Evolutionary conservation across 352 stramenopile genomes (phyloP).

Genomic region (Phytopythium kandeliae): DNA sequence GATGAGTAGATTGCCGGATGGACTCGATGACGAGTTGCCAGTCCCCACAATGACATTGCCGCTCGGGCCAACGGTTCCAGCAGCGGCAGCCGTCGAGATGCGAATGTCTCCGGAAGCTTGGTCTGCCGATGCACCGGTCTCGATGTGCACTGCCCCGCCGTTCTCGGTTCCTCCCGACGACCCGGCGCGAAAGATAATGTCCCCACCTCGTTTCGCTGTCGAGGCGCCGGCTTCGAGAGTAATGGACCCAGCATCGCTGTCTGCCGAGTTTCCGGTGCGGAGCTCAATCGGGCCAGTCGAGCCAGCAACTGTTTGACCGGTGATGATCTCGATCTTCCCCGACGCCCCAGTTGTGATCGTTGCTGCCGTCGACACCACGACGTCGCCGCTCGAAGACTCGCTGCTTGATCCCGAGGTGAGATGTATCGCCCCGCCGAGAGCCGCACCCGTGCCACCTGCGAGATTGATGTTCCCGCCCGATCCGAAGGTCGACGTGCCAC

Average conservation of each 20-base stretch:
- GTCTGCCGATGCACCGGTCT: conserved; percentile 29
- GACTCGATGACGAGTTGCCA: conserved; percentile 29
- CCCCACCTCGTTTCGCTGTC: conserved; percentile 21
- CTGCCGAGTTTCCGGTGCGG: conserved; percentile 27
- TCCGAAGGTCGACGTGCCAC: conserved; percentile 55
- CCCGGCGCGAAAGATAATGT: conserved; percentile 23
- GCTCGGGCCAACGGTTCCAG: conserved; percentile 27
- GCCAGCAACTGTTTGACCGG: conserved; percentile 14
- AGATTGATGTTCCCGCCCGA: conserved; percentile 58
- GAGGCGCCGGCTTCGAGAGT: conserved; percentile 30
- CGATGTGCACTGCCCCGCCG: conserved; percentile 42
- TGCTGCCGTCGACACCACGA: conserved; percentile 28
- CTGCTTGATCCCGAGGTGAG: conserved; percentile 33
- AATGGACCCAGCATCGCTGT: conserved; percentile 21
- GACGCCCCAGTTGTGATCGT: conserved; percentile 14
- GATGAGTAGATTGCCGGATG: conserved; percentile 40
- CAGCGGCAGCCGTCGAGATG: conserved; percentile 30
- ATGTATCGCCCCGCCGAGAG: conserved; percentile 44
- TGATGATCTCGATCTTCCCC: conserved; percentile 26
- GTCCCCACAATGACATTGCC: conserved; percentile 44
- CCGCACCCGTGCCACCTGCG: conserved; percentile 28
- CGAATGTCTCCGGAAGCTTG: conserved; percentile 41
- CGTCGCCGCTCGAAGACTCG: conserved; percentile 40
- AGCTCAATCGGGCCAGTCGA: conserved; percentile 36
- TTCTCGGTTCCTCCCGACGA: conserved; percentile 23